Evolutionary conservation across 176 grass and related monocot genomes (phyloP), one percentile per base, ranked within the genome.

Genomic region (Ampelocalamus luodianensis): DNA sequence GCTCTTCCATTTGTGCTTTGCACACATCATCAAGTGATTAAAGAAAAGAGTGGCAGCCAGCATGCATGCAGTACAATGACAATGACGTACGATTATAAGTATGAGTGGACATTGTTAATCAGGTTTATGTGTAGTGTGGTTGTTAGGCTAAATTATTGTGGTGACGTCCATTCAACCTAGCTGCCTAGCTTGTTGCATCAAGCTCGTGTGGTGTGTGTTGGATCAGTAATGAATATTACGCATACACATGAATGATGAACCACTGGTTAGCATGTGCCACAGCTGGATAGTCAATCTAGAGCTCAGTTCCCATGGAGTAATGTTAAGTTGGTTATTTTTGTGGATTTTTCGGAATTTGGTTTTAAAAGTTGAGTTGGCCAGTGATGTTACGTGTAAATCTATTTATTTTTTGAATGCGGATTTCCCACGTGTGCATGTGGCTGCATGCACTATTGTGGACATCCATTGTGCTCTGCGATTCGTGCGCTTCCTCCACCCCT

Each of bases 131-230:
- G 11, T 71, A 22, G 68, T 82, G 67, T 46, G 65, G 80, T 82
- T n/a, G 65, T 72, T 60, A 32, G 37, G 40, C 9, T 45, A 71
- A 58, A 43, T 32, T 59, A 82, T 71, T 60, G 50, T 72, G 38
- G 59, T 62, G 59, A 26, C 59, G 16, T 50, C 16, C 13, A 46
- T 8, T 42, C 39, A 45, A 45, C 2, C 44, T 44, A 44, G 43
- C 3, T 49, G 11, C 10, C 9, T 13, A 49, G 13, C 4, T 49
- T 49, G 46, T 17, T 51, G 49, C 14, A 17, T 51, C 49, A 17
- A n/a, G 54, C 54, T 46, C 76, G 15, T 48, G 58, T 6, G 15
- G 54, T 22, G 54, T 56, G 9, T 22, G 7, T 56, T 22, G 8
- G 50, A 8, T 77, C 43, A 24, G 56, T 29, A 78, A 44, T 8